Base-by-base conservation (phyloP, 306 rosid species). In the Glycyrrhiza uralensis region DNA sequence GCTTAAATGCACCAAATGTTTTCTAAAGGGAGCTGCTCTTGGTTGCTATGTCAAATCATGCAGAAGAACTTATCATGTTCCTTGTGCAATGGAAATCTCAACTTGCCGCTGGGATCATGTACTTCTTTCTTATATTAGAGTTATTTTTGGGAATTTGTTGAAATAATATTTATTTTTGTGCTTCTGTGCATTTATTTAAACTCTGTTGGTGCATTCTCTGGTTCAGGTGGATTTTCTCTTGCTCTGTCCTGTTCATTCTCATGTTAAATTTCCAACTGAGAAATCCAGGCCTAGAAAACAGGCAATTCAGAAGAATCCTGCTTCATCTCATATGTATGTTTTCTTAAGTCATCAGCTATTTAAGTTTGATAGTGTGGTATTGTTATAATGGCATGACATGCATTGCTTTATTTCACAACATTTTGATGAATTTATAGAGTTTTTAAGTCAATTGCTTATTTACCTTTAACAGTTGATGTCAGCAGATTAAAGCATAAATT, bases 41-140 rank as follows among this genome's bases (percentile, higher is more conserved):
- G 99, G 99, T 46, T 94, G 99, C 86, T 89, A 58, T 47, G 82
- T 85, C 79, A 89, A 74, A 71, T 87, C 99, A 66, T 94, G 99
- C 64, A 89, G 88, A 52, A 85, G 39, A 78, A 94, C 95, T 76
- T 94, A 89, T 79, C 99, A 94, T 28, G 88, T 85, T 56, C 82
- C 97, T 65, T 94, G 99, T 87, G 97, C 99, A 70, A 65, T 84
- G 74, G 87, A 73, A 73, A 78, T 85, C 68, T 61, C 88, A 47
- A 74, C 81, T 32, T 94, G 99, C 56, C 97, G 96, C 15, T 94
- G 95, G 93, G 85, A 88, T 75, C 18, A 72, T 81, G 96, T 91
- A 81, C 8, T 24, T 12, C 13, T 70, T 59, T 62, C 36, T n/a
- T 52, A 12, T 23, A 7, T 32, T 57, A 18, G 45, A n/a, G 4